These are phyloP conservation scores for Penicillium brevicompactum DNA, from an alignment of 2,329 filamentous ascomycete genomes.

Conservation along the genomic window DNA sequence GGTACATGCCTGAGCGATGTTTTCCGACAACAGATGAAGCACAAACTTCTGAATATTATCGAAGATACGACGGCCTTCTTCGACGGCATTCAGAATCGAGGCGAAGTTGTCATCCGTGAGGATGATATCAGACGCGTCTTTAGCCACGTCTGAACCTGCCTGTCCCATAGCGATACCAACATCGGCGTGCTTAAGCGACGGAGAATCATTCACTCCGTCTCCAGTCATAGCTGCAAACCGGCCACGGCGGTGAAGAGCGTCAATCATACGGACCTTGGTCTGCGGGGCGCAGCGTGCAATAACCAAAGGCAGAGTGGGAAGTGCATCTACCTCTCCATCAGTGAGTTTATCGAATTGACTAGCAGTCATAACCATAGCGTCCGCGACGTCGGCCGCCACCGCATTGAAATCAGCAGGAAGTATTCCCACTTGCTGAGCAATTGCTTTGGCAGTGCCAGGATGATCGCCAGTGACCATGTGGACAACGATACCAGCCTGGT, in stretches of 20 bases:
- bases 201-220: slow-evolving; percentile 83
- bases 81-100: slow-evolving; percentile 76
- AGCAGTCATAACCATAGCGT: slow-evolving; percentile 69
- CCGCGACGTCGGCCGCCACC: slow-evolving; percentile 61
- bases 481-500: slow-evolving; percentile 70
- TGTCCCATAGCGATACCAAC: slow-evolving; percentile 83
- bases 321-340: slow-evolving; percentile 66
- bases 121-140: slow-evolving; percentile 64
- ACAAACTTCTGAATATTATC: slow-evolving; percentile 87
- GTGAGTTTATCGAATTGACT: slow-evolving; percentile 74
- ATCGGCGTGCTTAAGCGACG: slow-evolving; percentile 75
- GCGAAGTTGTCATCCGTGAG: slow-evolving; percentile 81
- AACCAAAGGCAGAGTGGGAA: slow-evolving; percentile 56
- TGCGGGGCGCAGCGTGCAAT: slow-evolving; percentile 58
- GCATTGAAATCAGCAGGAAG: slow-evolving; percentile 62
- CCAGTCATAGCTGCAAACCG: slow-evolving; percentile 82
- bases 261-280: slow-evolving; percentile 81
- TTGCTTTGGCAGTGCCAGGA: slow-evolving; percentile 72
- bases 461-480: slow-evolving; percentile 84
- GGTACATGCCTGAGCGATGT: slow-evolving; percentile 78
- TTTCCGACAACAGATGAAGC: slow-evolving; percentile 73
- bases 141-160: slow-evolving; percentile 78
- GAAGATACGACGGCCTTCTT: slow-evolving; percentile 79
- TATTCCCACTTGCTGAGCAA: slow-evolving; percentile 75
- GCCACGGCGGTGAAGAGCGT: slow-evolving; percentile 55